These are phyloP conservation scores for Chlorella variabilis DNA, from an alignment of 163 green algal species.

Conservation along the genomic window DNA sequence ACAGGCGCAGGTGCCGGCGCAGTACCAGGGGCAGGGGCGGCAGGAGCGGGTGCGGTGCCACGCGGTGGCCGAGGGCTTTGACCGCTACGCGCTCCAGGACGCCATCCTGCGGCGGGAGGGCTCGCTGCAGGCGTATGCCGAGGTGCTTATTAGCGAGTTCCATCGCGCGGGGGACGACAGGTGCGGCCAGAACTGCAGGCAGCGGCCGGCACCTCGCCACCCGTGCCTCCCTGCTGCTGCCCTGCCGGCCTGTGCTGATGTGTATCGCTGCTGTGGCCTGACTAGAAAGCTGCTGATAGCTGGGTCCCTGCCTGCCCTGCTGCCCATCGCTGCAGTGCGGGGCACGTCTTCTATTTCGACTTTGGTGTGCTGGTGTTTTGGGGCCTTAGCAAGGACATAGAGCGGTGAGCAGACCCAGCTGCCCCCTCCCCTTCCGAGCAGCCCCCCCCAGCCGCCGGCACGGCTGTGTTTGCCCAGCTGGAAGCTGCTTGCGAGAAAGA, in stretches of 20 bases:
- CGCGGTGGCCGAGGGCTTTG: conserved; percentile 71
- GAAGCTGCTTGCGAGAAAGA: too few species aligned
- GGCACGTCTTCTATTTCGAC: conserved; percentile 82
- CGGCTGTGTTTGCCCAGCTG: too few species aligned
- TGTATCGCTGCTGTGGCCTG: neutral
- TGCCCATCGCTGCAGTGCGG: conserved; percentile 4
- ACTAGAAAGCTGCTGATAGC: too few species aligned
- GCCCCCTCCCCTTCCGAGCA: neutral
- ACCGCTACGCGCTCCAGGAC: conserved; percentile 55
- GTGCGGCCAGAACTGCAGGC: neutral
- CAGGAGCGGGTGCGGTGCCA: conserved; percentile 54
- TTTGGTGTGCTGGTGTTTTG: conserved; percentile 63
- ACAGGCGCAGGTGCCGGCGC: conserved; percentile 11
- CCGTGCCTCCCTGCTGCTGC: neutral
- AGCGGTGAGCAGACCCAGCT: conserved; percentile 44
- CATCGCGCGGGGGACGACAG: conserved; percentile 5
- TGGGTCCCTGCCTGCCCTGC: neutral
- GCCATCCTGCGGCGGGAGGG: conserved; percentile 41
- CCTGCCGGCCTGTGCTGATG: neutral
- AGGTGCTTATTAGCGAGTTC: conserved; percentile 33
- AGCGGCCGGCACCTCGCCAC: too few species aligned
- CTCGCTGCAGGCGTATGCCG: conserved; percentile 56
- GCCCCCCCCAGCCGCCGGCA: too few species aligned
- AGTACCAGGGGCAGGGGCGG: conserved; percentile 30
- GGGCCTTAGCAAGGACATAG: conserved; percentile 69